phyloP scores from a whole-genome alignment of 2,329 filamentous ascomycete species.

The Xylogone sp. region DNA sequence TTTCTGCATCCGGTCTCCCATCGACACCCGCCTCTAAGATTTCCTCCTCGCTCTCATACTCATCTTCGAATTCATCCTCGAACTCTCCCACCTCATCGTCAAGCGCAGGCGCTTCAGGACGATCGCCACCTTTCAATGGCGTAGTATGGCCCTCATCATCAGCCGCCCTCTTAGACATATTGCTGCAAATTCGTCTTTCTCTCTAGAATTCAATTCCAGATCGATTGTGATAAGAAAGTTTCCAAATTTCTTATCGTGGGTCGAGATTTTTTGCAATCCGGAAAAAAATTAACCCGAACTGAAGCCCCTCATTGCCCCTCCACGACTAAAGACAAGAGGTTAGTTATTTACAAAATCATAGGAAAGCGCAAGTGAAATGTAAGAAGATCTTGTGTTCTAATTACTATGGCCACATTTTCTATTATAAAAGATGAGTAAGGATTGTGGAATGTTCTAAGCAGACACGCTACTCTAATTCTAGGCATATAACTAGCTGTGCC shows the following conservation, averaged over 20 bases:
- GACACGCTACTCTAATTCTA: no score
- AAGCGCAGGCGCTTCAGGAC: conserved; percentile 63
- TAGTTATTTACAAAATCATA: no score
- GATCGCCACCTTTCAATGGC: conserved; percentile 57
- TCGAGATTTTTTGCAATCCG: neutral
- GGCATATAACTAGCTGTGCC: no score
- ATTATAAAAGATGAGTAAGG: no score
- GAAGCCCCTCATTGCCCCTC: no score
- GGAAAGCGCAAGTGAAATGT: no score
- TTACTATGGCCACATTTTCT: no score
- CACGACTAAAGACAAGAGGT: no score
- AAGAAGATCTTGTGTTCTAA: no score
- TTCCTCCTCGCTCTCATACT: conserved; percentile 88
- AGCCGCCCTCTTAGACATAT: conserved; percentile 59
- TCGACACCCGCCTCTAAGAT: conserved; percentile 93
- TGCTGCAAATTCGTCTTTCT: neutral
- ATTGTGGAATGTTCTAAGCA: no score
- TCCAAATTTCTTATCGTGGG: neutral
- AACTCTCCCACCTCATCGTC: conserved; percentile 73
- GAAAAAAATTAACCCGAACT: neutral
- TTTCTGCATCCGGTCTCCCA: conserved; percentile 84
- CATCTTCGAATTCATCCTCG: conserved; percentile 92
- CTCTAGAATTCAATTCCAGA: neutral
- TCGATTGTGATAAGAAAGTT: neutral
- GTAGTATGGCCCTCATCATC: conserved; percentile 43